Evolutionary conservation across 331 rosid genomes (phyloP).

Genomic region (Pyracantha coccinea): DNA sequence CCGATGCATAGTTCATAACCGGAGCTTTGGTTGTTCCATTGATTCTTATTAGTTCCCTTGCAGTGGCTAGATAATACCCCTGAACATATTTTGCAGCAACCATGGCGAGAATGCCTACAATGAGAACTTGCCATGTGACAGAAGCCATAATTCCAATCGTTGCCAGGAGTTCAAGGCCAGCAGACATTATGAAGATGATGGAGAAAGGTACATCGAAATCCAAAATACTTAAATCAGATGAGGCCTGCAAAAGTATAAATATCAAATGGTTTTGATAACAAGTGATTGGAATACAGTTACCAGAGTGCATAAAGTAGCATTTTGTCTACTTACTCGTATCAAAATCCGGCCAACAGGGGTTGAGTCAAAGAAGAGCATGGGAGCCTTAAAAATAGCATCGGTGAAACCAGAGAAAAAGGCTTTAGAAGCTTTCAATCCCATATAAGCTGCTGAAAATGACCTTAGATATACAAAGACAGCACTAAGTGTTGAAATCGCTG

Average conservation of each 20-base stretch:
- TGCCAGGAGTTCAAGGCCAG: conserved; percentile 24
- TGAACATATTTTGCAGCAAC: conserved; percentile 46
- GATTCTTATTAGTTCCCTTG: conserved; percentile 65
- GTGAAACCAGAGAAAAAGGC: conserved; percentile 56
- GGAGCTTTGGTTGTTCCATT: conserved; percentile 97
- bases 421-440: conserved; percentile 68
- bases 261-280: not conserved
- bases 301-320: not conserved
- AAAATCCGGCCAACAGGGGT: conserved; percentile 81
- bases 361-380: conserved; percentile 76
- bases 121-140: conserved; percentile 77
- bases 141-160: conserved; percentile 46
- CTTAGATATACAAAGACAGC: conserved; percentile 29
- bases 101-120: conserved; percentile 49
- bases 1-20: conserved; percentile 66
- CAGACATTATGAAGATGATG: conserved; percentile 21
- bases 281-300: not conserved
- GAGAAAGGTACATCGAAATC: conserved; percentile 75
- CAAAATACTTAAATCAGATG: conserved; percentile 70
- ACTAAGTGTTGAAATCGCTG: conserved; percentile 42
- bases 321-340: conserved; percentile 46
- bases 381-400: conserved; percentile 66
- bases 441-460: conserved; percentile 27
- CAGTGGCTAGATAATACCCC: conserved; percentile 67
- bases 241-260: conserved; percentile 41